Conservation (phyloP, 2,329 filamentous ascomycete genomes). For the Bipolaris gigantea region DNA sequence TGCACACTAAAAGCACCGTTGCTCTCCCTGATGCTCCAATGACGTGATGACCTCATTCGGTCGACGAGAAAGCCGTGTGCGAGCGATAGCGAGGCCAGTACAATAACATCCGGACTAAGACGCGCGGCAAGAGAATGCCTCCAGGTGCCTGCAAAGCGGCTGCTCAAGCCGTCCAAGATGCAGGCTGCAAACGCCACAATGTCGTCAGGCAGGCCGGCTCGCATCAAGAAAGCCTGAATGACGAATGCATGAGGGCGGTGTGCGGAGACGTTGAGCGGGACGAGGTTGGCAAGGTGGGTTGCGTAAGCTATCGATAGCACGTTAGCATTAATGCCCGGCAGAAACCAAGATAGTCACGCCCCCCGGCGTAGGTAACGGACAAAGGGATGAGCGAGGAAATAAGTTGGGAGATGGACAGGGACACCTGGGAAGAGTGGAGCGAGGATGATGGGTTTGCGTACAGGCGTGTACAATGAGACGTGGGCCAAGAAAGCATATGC, state of each 20-base stretch:
- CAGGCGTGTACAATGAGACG: constrained; percentile 12
- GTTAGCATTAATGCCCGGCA: constrained; percentile 19
- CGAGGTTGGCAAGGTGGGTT: constrained; percentile 40
- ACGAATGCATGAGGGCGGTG: constrained; percentile 29
- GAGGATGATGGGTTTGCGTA: constrained; percentile 6
- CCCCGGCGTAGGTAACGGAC: background rate
- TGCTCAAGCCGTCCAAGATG: constrained; percentile 42
- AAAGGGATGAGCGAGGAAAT: constrained; percentile 13
- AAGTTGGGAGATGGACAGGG: constrained; percentile 26
- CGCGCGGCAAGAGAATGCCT: constrained; percentile 24
- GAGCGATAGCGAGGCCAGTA: constrained; percentile 42
- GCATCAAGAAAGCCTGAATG: constrained; percentile 35
- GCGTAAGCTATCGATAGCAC: constrained; percentile 38
- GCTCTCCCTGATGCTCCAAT: constrained; percentile 40
- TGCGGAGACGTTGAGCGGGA: constrained; percentile 39
- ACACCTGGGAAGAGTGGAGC: constrained; percentile 14
- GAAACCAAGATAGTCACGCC: constrained; percentile 11
- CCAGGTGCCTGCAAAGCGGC: constrained; percentile 39
- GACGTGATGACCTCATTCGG: constrained; percentile 29
- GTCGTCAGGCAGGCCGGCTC: constrained; percentile 39
- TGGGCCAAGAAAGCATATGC: constrained; percentile 17
- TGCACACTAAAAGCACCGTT: constrained; percentile 27
- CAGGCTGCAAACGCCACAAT: constrained; percentile 45
- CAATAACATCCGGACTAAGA: constrained; percentile 38
- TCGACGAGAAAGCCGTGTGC: constrained; percentile 43